These are phyloP conservation scores for Fusarium longipes DNA, from an alignment of 2,329 filamentous ascomycete species.

Conservation along the genomic window DNA sequence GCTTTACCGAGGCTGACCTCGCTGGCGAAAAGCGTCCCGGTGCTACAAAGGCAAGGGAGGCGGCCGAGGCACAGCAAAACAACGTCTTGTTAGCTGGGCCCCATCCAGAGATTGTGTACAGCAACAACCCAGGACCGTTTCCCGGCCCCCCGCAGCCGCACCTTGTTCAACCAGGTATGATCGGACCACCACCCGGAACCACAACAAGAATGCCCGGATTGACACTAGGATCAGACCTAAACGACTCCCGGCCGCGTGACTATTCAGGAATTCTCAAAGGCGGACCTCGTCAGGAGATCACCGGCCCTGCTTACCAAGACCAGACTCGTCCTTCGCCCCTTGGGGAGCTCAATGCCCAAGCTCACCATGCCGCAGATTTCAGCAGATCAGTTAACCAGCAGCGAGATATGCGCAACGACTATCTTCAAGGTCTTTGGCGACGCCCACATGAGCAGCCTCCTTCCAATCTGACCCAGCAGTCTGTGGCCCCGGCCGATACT, in stretches of 20 bases:
- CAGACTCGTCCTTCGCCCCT: constrained; percentile 80
- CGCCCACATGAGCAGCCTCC: constrained; percentile 82
- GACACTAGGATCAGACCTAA: constrained; percentile 81
- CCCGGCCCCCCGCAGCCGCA: constrained; percentile 75
- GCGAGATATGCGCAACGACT: constrained; percentile 81
- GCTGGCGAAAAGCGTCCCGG: constrained; percentile 97
- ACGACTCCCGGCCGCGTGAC: constrained; percentile 80
- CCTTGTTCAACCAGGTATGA: constrained; percentile 78
- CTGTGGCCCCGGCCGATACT: constrained; percentile 57
- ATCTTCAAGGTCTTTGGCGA: constrained; percentile 84
- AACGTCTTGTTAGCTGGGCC: constrained; percentile 72
- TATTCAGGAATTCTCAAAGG: constrained; percentile 82
- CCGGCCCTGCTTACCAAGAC: constrained; percentile 89
- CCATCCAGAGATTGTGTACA: constrained; percentile 90
- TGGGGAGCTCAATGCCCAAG: constrained; percentile 85
- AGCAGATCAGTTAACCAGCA: constrained; percentile 86
- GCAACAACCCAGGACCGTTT: constrained; percentile 74
- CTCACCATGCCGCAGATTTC: constrained; percentile 88
- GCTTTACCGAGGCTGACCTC: constrained; percentile 95
- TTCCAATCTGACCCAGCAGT: constrained; percentile 60
- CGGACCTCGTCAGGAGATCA: constrained; percentile 88
- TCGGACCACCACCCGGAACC: constrained; percentile 70
- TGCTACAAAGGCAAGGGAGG: constrained; percentile 87
- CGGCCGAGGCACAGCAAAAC: constrained; percentile 72
- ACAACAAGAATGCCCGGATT: constrained; percentile 85